Base-by-base conservation (phyloP, 164 flowering plant species). In the Liriodendron chinense region DNA sequence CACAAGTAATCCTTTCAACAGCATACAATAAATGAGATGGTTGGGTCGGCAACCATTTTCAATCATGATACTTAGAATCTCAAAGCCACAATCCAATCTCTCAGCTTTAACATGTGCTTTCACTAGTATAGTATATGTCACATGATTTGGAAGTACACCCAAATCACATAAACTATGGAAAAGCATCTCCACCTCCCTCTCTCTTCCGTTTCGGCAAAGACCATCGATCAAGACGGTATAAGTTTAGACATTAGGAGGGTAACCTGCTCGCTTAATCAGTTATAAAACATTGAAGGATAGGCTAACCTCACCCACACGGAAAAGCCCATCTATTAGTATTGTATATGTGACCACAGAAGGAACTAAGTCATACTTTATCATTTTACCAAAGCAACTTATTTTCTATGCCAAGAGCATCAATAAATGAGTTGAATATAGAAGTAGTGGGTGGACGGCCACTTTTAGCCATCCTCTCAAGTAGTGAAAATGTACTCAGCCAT, bases 311-410 rank as follows among this genome's bases (percentile, higher is more conserved):
- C 86, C 82, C 10, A 80, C 79, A 65, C 65, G 79, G 47, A 74
- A 77, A 18, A 75, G 72, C 74, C 77, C 84, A 66, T 77, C 68
- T 24, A 81, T 64, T 69, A 81, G 68, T 72, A 79, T 81, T 28
- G 86, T 83, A 34, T 81, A 79, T 53, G 83, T 83, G 65, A 83
- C 84, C 12, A 83, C 83, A 20, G 83, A 77, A 20, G 86, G 84
- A 75, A 70, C 79, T 65, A 79, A 49, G 49, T 82, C 83, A 67
- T 62, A 63, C 76, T 83, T 83, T 9, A 81, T 26, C 80, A 83
- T 79, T 75, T 83, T 83, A 47, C 77, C 82, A 62, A 83, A 67
- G 70, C 70, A 75, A 24, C 82, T 72, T 79, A 48, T 70, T 69
- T 71, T 63, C 80, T 69, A 80, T 80, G 71, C 77, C 16, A 63